Evolutionary conservation across 2,329 filamentous ascomycete species (phyloP), one percentile per base, ranked within the genome.

Genomic region (Aspergillus candidus): DNA sequence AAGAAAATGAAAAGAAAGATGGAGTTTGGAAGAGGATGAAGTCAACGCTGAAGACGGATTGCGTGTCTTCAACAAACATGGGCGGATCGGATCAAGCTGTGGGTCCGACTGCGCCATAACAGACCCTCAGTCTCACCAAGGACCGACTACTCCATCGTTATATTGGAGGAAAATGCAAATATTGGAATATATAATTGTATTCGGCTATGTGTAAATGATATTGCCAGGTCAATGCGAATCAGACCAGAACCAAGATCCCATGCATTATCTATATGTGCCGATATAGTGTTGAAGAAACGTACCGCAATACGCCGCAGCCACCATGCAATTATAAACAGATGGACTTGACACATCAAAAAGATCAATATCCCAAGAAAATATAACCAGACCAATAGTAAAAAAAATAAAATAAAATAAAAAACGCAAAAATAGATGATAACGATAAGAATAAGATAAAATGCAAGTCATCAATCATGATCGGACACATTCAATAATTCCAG

Each of bases 401-500:
- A 17, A 12, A 49, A 54, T 34, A 39, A 33, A 44, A 47, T 35
- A 12, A 48, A 45, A 32, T 35, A 37, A 44, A 35, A 42, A 18
- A 33, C 32, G 27, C 34, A 40, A 32, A 38, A 40, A 40, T 15
- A 37, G 22, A 27, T 11, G 41, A 40, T 32, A 33, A 41, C 14
- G 35, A 30, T 11, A 7, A 27, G 29, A 35, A n/a, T 4, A 12
- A 13, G 8, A 29, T 45, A 17, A 17, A 29, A 32, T 15, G 11
- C 29, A 14, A 33, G n/a, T 32, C 32, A 45, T 50, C 44, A 51
- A 15, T 56, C 45, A 12, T 74, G 67, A 48, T 81, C 79, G 43
- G 80, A 64, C 56, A 82, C 57, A 41, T 73, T 69, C 51, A 83
- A 57, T 15, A 78, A 68, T 39, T 82, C 77, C 54, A 83, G 57